Base-by-base conservation (phyloP, 2,329 filamentous ascomycete species). In the Penicillium decumbens region DNA sequence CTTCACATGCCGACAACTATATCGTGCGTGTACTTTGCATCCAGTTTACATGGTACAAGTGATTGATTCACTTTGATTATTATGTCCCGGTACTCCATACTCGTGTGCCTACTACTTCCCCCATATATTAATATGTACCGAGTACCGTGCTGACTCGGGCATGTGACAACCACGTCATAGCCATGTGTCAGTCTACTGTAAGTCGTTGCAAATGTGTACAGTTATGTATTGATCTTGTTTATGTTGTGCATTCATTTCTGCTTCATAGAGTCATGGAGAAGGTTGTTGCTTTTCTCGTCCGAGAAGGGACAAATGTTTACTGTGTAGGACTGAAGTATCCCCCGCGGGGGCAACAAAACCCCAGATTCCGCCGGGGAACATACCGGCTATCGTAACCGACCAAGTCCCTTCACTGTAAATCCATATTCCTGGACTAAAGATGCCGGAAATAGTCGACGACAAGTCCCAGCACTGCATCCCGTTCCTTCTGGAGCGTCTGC, bases 401-500 rank as follows among this genome's bases (percentile, higher is more conserved):
- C 53, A 35, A 51, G 35, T 32, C 25, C 38, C 43, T 33, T 47
- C 29, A 30, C 8, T 28, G 27, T 13, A 13, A 29, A 37, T 38
- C 15, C 23, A 30, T 37, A n/a, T 55, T 63, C 47, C 37, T 12
- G 33, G 8, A 37, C 9, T 18, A 23, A 37, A 20, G 5, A 79
- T 79, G 75, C 59, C 74, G 41, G 65, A 73, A 51, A 82, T 89
- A 55, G 62, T 84, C 61, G 87, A 92, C 73, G 88, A 91, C 76
- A 92, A 90, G 70, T 85, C 84, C 39, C 78, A 83, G 49, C 78
- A 88, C 66, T 89, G 86, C 72, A 81, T 91, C 56, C 85, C 87
- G 20, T 93, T 92, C 68, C 86, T 90, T 53, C 77, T 87, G 30
- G 72, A 80, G 33, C 80, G 77, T 40, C 74, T 89, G 49, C 66